Evolutionary conservation across 176 grass and related monocot species (phyloP).

Genomic region (Cymbopogon citratus): DNA sequence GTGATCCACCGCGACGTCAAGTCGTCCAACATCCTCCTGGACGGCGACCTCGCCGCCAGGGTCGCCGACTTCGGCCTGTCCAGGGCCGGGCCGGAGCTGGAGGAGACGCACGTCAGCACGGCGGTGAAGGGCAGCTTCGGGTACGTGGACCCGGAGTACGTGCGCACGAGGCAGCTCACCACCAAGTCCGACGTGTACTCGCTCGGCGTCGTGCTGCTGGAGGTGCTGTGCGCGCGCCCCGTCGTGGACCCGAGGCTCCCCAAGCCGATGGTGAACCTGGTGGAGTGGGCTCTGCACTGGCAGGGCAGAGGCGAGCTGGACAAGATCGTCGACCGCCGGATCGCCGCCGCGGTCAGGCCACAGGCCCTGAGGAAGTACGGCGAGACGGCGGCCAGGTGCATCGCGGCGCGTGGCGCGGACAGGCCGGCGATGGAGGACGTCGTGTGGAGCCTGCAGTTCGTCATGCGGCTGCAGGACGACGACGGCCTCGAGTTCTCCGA

Average conservation of each 20-base stretch:
- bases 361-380: slow-evolving; percentile 26
- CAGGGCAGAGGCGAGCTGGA: slow-evolving; percentile 25
- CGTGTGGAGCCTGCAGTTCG: slow-evolving; percentile 44
- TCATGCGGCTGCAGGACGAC: neutral
- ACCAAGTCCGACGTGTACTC: slow-evolving; percentile 44
- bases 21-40: slow-evolving; percentile 43
- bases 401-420: slow-evolving; percentile 6
- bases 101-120: slow-evolving; percentile 81
- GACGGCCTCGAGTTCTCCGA: no score
- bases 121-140: slow-evolving; percentile 98
- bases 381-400: slow-evolving; percentile 30
- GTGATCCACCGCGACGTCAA: slow-evolving; percentile 54
- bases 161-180: slow-evolving; percentile 28
- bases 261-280: slow-evolving; percentile 17
- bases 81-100: slow-evolving; percentile 10
- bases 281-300: slow-evolving; percentile 39
- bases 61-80: slow-evolving; percentile 47
- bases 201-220: slow-evolving; percentile 36
- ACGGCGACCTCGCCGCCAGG: slow-evolving; percentile 22
- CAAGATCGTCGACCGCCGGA: slow-evolving; percentile 30
- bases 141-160: slow-evolving; percentile 97
- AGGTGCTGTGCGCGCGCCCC: slow-evolving; percentile 35
- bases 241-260: slow-evolving; percentile 18
- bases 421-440: slow-evolving; percentile 44
- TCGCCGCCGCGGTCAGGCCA: slow-evolving; percentile 6